These are phyloP conservation scores for Ogataea salicorniae DNA, from an alignment of 805 yeast species.

Conservation along the genomic window DNA sequence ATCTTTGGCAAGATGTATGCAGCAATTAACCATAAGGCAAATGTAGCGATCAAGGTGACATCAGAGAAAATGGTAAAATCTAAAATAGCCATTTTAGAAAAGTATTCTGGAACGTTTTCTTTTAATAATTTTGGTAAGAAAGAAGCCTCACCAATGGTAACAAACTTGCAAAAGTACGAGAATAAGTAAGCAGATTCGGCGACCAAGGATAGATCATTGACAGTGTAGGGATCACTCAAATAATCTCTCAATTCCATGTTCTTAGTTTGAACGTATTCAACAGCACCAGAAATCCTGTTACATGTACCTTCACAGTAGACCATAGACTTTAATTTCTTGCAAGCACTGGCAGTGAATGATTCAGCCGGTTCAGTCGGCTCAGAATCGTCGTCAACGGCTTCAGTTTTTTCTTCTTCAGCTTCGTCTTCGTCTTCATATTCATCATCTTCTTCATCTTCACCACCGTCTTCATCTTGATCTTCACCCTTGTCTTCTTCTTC, in stretches of 20 bases:
- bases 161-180: conserved; percentile 11
- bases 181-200: conserved; percentile 21
- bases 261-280: conserved; percentile 21
- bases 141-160: conserved; percentile 12
- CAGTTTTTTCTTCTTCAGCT: conserved; percentile 68
- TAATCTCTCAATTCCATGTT: conserved; percentile 27
- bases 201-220: conserved; percentile 22
- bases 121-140: conserved; percentile 23
- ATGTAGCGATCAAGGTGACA: conserved; percentile 28
- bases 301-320: too few species aligned
- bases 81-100: conserved; percentile 21
- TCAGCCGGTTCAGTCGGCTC: background rate
- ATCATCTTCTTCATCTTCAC: conserved; percentile 5
- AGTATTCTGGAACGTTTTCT: conserved; percentile 21
- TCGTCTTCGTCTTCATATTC: conserved; percentile 8
- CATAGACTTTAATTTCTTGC: too few species aligned
- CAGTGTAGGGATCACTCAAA: conserved; percentile 29
- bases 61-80: conserved; percentile 34
- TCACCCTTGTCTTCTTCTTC: conserved; percentile 10
- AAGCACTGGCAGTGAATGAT: background rate
- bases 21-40: conserved; percentile 36
- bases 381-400: conserved; percentile 36
- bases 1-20: conserved; percentile 38
- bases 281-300: background rate
- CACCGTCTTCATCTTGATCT: conserved; percentile 13